Conservation (phyloP, 768 basidiomycete genomes). For the Boletus pseudo-olivaceus region DNA sequence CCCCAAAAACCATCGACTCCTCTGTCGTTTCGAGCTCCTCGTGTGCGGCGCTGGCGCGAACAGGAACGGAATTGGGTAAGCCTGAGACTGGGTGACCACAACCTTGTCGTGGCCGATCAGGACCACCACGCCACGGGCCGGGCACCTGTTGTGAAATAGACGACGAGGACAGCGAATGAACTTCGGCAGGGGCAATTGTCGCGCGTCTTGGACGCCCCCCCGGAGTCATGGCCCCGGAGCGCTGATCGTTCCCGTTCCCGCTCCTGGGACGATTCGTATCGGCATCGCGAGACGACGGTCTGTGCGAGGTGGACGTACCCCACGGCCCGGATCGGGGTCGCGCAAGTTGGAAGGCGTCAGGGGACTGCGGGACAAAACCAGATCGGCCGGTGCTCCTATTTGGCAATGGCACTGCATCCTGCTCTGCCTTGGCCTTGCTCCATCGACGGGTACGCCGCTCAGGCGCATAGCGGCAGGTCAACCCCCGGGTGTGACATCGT, state of each 20-base stretch:
- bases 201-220: not conserved
- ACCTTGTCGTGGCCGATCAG: not conserved
- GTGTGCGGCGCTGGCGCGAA: not conserved
- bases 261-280: not conserved
- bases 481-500: constrained; percentile 56
- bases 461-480: constrained; percentile 63
- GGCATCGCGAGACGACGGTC: not conserved
- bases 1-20: not conserved
- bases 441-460: constrained; percentile 40
- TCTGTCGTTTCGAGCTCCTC: not conserved
- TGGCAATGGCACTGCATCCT: not conserved
- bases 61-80: not conserved
- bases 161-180: not conserved
- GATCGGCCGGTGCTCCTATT: not conserved
- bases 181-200: not conserved
- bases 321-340: not conserved
- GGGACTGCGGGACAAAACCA: not conserved
- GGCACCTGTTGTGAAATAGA: not conserved
- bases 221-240: too few species aligned
- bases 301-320: not conserved
- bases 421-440: not conserved
- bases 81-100: not conserved
- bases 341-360: not conserved
- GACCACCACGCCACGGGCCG: not conserved
- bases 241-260: not conserved